Base-by-base conservation (phyloP, 2,329 filamentous ascomycete genomes). In the Penicillium sp. region DNA sequence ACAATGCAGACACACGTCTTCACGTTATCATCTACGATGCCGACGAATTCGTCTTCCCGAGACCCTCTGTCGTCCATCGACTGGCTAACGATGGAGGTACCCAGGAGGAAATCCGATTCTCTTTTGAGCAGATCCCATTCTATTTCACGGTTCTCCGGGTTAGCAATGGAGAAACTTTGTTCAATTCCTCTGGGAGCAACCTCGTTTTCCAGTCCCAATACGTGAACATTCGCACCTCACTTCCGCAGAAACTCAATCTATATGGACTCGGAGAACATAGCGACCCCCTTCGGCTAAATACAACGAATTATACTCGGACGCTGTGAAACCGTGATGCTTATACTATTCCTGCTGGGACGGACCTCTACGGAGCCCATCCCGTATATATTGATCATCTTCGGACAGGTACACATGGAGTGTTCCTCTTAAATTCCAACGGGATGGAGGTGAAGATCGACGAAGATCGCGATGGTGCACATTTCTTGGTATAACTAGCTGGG, bases 241-340 rank as follows among this genome's bases (percentile, higher is more conserved):
- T 95, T 9, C 91, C 91, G 0, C 75, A 85, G 1, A 81, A 87
- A 56, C 90, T 91, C 0, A 87, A 90, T 68, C 79, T 95, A 6
- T 95, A 95, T 71, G 91, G 92, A 0, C 82, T 94, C 1, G 91
- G 91, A 41, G 91, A 94, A 76, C 90, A 92, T 73, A 88, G 86
- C 3, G 91, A 93, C 67, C 81, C 87, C 1, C 87, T 92, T 70
- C 84, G 85, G 50, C 81, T 93, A 61, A 87, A 88, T 64, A 90
- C 87, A 0, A 87, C 84, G 30, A 85, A 90, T 74, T 91, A 91
- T 73, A 88, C 86, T 44, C 85, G 90, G 45, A 91, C 89, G 0
- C 73, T 92, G 3, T 91, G 89, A 85, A 88, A 87, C 55, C 82
- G 88, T 11, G 90, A 92, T 75, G 82, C 88, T 0, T 90, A 88